Conservation (phyloP, 2,329 filamentous ascomycete genomes). For the Dactylellina leptospora region DNA sequence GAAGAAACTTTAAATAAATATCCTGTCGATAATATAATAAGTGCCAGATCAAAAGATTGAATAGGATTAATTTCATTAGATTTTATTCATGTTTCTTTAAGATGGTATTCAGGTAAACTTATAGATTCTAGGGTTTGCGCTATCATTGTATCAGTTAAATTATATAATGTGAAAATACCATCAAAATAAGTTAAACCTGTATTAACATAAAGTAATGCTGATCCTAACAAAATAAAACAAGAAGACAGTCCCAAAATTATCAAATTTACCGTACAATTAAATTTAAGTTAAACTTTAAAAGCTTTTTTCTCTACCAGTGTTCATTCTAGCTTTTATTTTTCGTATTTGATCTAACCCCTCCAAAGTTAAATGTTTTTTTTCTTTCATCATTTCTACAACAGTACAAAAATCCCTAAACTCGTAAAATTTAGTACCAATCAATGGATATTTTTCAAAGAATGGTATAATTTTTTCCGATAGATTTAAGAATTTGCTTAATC, state of each 20-base stretch:
- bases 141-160: constrained; percentile 11
- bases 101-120: constrained; percentile 3
- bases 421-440: constrained; percentile 1
- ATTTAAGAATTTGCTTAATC: constrained; percentile 1
- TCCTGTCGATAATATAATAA: not conserved
- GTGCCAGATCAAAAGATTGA: not conserved
- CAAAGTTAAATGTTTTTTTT: constrained; percentile 9
- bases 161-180: constrained; percentile 7
- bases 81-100: constrained; percentile 5
- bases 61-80: constrained; percentile 2
- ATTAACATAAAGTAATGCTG: not conserved
- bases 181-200: constrained; percentile 9
- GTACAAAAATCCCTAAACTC: constrained; percentile 2
- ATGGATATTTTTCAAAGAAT: constrained; percentile 7
- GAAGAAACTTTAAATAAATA: constrained; percentile 8
- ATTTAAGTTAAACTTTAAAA: too few relatives aligned
- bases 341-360: constrained; percentile 7
- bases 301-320: too few relatives aligned
- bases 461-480: constrained; percentile 8
- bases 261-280: too few relatives aligned
- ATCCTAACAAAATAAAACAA: constrained; percentile 16
- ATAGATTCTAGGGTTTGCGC: not conserved
- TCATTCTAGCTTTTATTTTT: constrained; percentile 25
- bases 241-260: constrained; percentile 14
- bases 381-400: constrained; percentile 1